Base-by-base conservation (phyloP, 768 basidiomycete genomes). In the Ramaria sp. region DNA sequence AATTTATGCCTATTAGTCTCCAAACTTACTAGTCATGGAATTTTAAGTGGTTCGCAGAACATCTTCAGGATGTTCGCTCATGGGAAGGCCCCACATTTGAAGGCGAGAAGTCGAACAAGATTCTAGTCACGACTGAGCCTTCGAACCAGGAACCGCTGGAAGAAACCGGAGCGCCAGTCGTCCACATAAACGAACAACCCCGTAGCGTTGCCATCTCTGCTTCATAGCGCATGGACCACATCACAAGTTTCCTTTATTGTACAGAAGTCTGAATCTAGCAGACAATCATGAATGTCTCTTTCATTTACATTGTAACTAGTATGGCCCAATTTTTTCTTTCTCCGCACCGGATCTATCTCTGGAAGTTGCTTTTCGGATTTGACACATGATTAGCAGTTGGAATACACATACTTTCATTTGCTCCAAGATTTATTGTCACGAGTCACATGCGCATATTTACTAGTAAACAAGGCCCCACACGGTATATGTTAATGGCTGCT, bases 1-100 rank as follows among this genome's bases (percentile, higher is more conserved):
- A 22, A 16, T 18, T 18, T 18, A 24, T 8, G 9, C 42, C 42
- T 18, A 44, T 8, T 24, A 27, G 32, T 25, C 45, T 3, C 28
- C 27, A 16, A 16, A 32, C 44, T 44, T 12, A 44, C 28, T 12
- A 3, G 20, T 22, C 30, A 16, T 15, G 39, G 22, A 6, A 22
- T 13, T 18, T 18, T 28, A 16, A 55, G 53, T 55, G 53, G 42
- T 45, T 45, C 43, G 20, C 44, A 22, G 53, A 55, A 24, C 53
- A 55, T 37, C 45, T 47, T 12, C 25, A 47, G 18, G 24, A 9
- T 24, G 42, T 9, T 16, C 9, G 18, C 42, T 8, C 7, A 16
- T 16, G 12, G 8, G 25, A 32, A 7, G 39, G 42, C 36, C 20
- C 18, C 30, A 22, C 39, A 24, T 13, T 12, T 3, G 20, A 22